Conservation (phyloP, 345 rosid genomes). For the Melaleuca quinquenervia region DNA sequence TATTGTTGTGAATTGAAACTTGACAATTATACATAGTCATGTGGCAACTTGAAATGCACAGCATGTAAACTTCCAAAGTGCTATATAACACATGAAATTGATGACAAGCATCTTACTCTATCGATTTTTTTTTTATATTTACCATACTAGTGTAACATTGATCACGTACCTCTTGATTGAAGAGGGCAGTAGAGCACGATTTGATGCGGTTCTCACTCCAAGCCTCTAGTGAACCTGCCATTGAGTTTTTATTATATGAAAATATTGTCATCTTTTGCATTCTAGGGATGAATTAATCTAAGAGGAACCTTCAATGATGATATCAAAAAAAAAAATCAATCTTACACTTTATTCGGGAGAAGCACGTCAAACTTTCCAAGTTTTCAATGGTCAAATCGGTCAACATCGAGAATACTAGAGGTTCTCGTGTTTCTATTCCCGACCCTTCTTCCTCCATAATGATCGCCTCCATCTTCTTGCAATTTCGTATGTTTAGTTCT, state of each 20-base stretch:
- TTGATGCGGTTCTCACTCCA: too few species aligned
- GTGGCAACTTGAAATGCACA: not conserved
- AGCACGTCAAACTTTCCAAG: not conserved
- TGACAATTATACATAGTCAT: not conserved
- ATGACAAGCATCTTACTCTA: not conserved
- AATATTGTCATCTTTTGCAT: too few species aligned
- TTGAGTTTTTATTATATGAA: too few species aligned
- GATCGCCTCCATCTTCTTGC: not conserved
- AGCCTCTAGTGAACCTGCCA: too few species aligned
- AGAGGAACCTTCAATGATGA: too few species aligned
- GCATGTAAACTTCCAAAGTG: not conserved
- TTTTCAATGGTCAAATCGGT: fast-evolving
- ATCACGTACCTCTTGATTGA: too few species aligned
- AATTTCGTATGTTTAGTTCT: not conserved
- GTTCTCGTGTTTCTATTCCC: not conserved
- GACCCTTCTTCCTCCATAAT: not conserved
- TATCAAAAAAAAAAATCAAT: not conserved
- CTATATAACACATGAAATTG: not conserved
- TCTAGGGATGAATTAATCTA: too few species aligned
- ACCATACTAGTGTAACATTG: too few species aligned
- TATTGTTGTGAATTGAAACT: not conserved
- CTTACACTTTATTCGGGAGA: not conserved
- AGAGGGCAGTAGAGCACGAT: too few species aligned
- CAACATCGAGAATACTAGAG: not conserved
- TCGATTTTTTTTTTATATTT: not conserved